Percentiles rank a stretch among this genome's conserved stretches.
Conservation (phyloP, 2,329 filamentous ascomycete species). For the Phialophora expanda region DNA sequence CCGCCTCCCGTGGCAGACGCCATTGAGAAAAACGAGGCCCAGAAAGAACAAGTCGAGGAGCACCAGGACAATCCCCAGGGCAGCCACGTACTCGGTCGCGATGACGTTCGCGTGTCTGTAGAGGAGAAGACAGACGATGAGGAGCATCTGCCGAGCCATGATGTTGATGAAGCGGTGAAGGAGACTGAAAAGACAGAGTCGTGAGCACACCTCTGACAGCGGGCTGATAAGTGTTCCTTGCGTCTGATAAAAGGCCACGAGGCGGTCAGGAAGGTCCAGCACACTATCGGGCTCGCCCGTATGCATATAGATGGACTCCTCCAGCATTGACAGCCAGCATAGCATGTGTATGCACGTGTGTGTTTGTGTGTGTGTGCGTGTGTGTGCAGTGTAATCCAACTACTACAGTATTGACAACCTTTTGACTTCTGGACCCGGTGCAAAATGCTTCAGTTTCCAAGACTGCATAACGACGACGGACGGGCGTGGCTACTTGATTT, state of each 20-base stretch:
- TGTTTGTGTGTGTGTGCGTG: no score
- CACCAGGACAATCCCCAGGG: conserved; percentile 8
- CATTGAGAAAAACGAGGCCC: neutral
- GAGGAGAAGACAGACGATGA: conserved; percentile 18
- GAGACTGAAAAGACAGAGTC: neutral
- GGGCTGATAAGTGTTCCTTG: neutral
- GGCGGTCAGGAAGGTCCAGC: no score
- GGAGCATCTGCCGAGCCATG: neutral
- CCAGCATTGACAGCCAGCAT: no score
- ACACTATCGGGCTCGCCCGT: no score
- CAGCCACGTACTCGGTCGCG: neutral
- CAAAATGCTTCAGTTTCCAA: no score
- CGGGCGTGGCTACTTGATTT: no score
- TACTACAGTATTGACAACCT: no score
- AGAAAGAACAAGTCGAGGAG: neutral
- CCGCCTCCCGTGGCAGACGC: neutral
- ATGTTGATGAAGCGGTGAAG: neutral
- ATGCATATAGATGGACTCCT: no score
- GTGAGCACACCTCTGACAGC: neutral
- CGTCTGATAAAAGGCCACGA: neutral
- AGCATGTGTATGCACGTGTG: no score
- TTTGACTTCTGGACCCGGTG: no score
- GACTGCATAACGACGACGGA: no score
- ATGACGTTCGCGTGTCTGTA: conserved; percentile 6
- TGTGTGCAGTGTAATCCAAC: no score